Conservation (phyloP, 2,329 filamentous ascomycete species). For the Amauroascus niger region DNA sequence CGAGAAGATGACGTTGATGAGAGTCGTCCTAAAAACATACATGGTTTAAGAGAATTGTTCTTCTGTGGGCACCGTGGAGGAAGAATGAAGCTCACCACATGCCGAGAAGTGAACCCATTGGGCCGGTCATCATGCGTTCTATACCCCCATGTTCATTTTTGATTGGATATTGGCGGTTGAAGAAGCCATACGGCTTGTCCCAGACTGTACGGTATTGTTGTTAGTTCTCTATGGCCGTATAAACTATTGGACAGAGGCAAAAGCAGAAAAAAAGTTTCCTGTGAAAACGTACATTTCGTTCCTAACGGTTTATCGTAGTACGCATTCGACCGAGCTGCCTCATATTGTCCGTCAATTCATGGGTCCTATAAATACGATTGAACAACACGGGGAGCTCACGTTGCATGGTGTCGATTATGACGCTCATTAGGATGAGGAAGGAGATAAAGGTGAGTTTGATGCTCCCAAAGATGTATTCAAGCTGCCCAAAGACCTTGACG, state of each 20-base stretch:
- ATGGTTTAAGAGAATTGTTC: background rate
- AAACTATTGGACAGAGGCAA: too few relatives aligned
- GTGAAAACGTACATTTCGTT: slow-evolving; percentile 27
- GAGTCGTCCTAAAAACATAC: slow-evolving; percentile 34
- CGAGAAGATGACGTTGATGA: slow-evolving; percentile 36
- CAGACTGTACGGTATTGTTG: slow-evolving; percentile 21
- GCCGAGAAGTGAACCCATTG: slow-evolving; percentile 31
- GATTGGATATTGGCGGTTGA: slow-evolving; percentile 28
- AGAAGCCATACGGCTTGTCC: slow-evolving; percentile 33
- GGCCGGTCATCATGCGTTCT: slow-evolving; percentile 25
- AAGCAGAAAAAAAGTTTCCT: background rate
- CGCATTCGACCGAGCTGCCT: slow-evolving; percentile 27
- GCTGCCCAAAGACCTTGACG: slow-evolving; percentile 30
- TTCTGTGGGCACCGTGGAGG: too few relatives aligned
- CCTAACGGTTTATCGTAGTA: slow-evolving; percentile 32
- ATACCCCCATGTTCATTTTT: slow-evolving; percentile 25
- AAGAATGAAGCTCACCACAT: slow-evolving; percentile 28
- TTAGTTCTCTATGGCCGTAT: background rate
- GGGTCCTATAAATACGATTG: background rate
- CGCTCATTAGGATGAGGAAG: slow-evolving; percentile 36
- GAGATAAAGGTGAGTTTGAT: slow-evolving; percentile 34
- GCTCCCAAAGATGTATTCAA: slow-evolving; percentile 31
- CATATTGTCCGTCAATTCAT: background rate
- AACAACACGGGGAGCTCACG: slow-evolving; percentile 16
- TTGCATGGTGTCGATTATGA: slow-evolving; percentile 33